Percentiles rank a stretch among this genome's conserved stretches.
These are phyloP conservation scores for Setaria italica DNA, from an alignment of 202 grass and related monocot species.

Conservation along the genomic window DNA sequence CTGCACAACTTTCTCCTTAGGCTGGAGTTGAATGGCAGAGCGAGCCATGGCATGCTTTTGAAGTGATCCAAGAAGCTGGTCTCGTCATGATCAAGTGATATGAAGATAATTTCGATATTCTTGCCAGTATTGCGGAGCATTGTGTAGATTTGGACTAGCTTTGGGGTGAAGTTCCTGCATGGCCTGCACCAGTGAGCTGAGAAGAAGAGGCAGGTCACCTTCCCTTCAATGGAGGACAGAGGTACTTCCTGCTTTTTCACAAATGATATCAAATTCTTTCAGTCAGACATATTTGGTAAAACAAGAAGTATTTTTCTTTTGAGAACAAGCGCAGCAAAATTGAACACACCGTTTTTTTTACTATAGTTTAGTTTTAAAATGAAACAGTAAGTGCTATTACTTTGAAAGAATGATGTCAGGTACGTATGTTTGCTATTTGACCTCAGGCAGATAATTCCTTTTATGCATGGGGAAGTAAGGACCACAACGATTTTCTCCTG, in stretches of 20 bases:
- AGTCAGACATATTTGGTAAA: background rate
- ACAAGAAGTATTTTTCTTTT: background rate
- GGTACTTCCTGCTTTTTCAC: slow-evolving; percentile 39
- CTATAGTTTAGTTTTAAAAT: background rate
- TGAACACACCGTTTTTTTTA: background rate
- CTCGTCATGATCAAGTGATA: slow-evolving; percentile 54
- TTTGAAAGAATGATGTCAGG: background rate
- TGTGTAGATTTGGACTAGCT: slow-evolving; percentile 52
- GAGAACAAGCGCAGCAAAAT: background rate
- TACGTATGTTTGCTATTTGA: background rate
- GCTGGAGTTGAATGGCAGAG: slow-evolving; percentile 49
- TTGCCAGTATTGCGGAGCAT: slow-evolving; percentile 27
- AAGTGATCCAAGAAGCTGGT: slow-evolving; percentile 57
- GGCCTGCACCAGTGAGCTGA: slow-evolving; percentile 67
- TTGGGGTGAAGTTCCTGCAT: slow-evolving; percentile 58
- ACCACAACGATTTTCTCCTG: background rate
- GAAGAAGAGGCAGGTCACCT: slow-evolving; percentile 60
- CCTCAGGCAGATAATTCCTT: background rate
- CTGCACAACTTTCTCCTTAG: slow-evolving; percentile 16
- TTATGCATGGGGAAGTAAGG: background rate
- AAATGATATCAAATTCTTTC: background rate
- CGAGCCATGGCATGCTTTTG: slow-evolving; percentile 58
- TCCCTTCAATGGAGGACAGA: slow-evolving; percentile 53
- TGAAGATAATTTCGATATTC: slow-evolving; percentile 53
- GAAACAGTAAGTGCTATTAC: background rate